Evolutionary conservation across 495 filamentous ascomycete genomes (phyloP), one percentile per base, ranked within the genome.

Genomic region (Schizothecium vesticola): DNA sequence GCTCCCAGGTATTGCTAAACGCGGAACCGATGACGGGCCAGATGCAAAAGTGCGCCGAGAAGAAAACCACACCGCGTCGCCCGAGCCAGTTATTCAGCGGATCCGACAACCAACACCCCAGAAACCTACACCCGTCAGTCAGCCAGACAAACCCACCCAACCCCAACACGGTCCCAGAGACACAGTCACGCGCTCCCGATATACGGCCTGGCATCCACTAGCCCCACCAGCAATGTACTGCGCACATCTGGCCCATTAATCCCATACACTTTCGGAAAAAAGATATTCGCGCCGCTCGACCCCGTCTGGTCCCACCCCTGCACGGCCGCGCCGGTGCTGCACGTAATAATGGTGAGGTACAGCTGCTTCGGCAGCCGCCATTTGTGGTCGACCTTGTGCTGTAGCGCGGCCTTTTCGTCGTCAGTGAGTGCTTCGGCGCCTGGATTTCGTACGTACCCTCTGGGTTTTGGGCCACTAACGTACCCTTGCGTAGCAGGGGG

Each of bases 301-400:
- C 90, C 88, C 58, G 87, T 89, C 75, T 90, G 88, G 72, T 90
- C 88, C 88, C 88, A 91, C 29, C 89, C 89, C 72, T 92, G 90
- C 28, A 91, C 87, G 16, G 89, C 90, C 19, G 91, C 91, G n/a
- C 86, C 89, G 63, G 93, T 86, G 22, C 90, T 91, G 75, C 88
- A 90, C 33, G 89, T 83, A 23, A 84, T 75, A 69, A 93, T 89
- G 64, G 89, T 90, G 68, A 87, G 81, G 76, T 79, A 84, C 13
- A 92, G 78, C n/a, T 79, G 81, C 68, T 67, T 73, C 9, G 90
- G 89, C 24, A 90, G 85, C 31, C 85, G 81, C 89, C 89, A 92
- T 67, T 87, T 86, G 75, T 88, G 84, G 11, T 82, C 80, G 22
- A 81, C 75, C 71, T 93, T 90, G 56, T 84, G 70, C 31, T 74